These are phyloP conservation scores for Calycina herbarum DNA, from an alignment of 2,329 filamentous ascomycete species.

Conservation along the genomic window DNA sequence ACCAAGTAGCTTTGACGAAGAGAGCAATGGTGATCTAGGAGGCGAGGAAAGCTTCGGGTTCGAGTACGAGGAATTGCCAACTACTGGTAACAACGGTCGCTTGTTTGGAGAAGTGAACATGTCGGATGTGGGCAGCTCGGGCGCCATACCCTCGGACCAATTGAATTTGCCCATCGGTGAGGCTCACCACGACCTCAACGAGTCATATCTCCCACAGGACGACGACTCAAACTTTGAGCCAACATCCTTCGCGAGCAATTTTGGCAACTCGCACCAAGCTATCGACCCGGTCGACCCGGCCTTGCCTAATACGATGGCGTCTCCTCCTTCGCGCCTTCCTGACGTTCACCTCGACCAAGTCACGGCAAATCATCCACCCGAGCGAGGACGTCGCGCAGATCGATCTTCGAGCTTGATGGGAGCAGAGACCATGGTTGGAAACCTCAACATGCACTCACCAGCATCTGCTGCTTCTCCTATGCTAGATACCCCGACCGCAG, in stretches of 20 bases:
- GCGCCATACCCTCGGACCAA: conserved; percentile 32
- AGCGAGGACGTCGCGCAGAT: conserved; percentile 16
- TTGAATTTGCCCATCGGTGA: conserved; percentile 31
- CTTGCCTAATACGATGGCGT: conserved; percentile 19
- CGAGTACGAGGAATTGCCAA: conserved; percentile 14
- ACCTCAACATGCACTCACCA: conserved; percentile 38
- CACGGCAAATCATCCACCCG: conserved; percentile 11
- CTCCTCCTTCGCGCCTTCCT: conserved; percentile 19
- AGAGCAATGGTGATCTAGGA: conserved; percentile 14
- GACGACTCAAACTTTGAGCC: not conserved
- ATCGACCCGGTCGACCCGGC: conserved; percentile 6
- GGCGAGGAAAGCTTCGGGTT: not conserved
- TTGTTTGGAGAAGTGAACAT: conserved; percentile 38
- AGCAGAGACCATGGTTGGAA: conserved; percentile 36
- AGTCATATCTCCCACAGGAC: not conserved
- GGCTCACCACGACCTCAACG: conserved; percentile 8
- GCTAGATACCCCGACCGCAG: conserved; percentile 10
- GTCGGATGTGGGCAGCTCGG: conserved; percentile 36
- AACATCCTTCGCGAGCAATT: not conserved
- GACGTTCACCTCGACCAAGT: conserved; percentile 3
- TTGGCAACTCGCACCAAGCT: conserved; percentile 3
- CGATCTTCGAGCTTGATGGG: conserved; percentile 36
- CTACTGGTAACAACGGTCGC: conserved; percentile 23
- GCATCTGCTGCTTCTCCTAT: conserved; percentile 27
- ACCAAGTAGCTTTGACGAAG: conserved; percentile 33